These are phyloP conservation scores for Borealophlyctis nickersoniae DNA, from an alignment of 192 early-diverging fungal species.

Conservation along the genomic window DNA sequence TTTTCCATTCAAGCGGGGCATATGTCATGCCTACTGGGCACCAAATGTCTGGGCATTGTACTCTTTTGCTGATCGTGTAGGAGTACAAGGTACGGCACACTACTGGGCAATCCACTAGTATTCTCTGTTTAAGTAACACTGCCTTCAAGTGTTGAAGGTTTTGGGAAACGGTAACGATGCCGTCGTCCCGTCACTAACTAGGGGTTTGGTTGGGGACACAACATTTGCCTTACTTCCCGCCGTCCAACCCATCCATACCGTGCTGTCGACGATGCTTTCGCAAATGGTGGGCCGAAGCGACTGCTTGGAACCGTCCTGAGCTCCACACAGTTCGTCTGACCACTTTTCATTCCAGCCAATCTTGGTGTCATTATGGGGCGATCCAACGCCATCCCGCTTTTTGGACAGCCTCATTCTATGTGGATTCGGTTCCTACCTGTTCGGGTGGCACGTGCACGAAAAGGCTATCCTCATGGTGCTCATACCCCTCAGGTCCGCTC, in stretches of 20 bases:
- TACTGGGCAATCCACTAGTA: no score
- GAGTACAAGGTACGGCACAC: constrained; percentile 50
- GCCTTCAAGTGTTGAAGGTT: constrained; percentile 26
- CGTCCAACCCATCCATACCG: constrained; percentile 65
- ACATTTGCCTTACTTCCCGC: constrained; percentile 77
- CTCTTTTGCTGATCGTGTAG: constrained; percentile 69
- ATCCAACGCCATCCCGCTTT: constrained; percentile 58
- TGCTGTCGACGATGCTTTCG: constrained; percentile 68
- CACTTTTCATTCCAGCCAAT: constrained; percentile 34
- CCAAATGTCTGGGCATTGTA: constrained; percentile 98
- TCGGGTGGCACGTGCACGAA: constrained; percentile 99
- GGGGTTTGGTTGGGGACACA: constrained; percentile 88
- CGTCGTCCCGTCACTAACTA: constrained; percentile 59
- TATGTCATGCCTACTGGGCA: constrained; percentile 96
- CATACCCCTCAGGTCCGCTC: constrained; percentile 59
- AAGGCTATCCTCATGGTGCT: constrained; percentile 86
- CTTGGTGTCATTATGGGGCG: constrained; percentile 55
- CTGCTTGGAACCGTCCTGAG: neutral
- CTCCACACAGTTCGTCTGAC: neutral
- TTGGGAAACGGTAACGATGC: neutral
- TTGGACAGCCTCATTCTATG: constrained; percentile 73
- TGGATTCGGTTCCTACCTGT: constrained; percentile 84
- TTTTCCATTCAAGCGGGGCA: constrained; percentile 95
- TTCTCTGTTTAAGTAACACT: no score
- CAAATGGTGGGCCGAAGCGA: constrained; percentile 52